Percentiles rank a stretch among this genome's conserved stretches.
phyloP scores from a whole-genome alignment of 352 stramenopile genomes.

The Globisporangium spinosum region DNA sequence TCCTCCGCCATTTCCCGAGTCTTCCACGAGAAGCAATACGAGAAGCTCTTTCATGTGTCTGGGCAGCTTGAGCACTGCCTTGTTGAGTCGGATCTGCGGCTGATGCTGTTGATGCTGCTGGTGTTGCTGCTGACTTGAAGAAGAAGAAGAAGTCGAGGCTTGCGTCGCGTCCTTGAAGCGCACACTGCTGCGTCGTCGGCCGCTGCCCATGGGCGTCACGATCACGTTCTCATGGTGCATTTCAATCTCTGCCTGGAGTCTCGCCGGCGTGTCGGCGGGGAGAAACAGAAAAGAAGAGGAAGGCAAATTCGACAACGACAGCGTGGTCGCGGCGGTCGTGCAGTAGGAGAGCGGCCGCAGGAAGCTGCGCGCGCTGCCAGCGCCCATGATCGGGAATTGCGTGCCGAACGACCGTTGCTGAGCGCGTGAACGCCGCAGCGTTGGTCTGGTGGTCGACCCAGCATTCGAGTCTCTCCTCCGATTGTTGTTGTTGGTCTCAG shows the following conservation, averaged over 20 bases:
- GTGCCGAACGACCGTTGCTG: constrained; percentile 18
- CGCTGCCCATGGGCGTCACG: constrained; percentile 22
- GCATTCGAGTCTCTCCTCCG: not conserved
- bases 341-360: constrained; percentile 38
- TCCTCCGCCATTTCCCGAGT: not conserved
- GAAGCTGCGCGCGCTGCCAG: constrained; percentile 16
- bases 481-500: not conserved
- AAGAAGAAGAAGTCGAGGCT: not conserved
- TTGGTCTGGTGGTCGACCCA: not conserved
- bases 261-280: constrained; percentile 3
- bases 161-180: constrained; percentile 6
- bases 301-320: not conserved
- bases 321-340: constrained; percentile 29
- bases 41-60: constrained; percentile 32
- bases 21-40: constrained; percentile 18
- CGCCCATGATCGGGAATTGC: constrained; percentile 28
- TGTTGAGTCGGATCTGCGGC: constrained; percentile 28
- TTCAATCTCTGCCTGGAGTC: constrained; percentile 6
- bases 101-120: constrained; percentile 3
- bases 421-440: not conserved
- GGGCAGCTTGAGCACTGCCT: constrained; percentile 31
- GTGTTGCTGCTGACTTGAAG: not conserved
- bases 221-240: constrained; percentile 3
- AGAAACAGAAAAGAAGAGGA: constrained; percentile 18
- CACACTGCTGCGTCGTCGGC: constrained; percentile 21